Evolutionary conservation across 192 early-diverging fungal species (phyloP), one percentile per base, ranked within the genome.

Genomic region (Geranomyces variabilis): DNA sequence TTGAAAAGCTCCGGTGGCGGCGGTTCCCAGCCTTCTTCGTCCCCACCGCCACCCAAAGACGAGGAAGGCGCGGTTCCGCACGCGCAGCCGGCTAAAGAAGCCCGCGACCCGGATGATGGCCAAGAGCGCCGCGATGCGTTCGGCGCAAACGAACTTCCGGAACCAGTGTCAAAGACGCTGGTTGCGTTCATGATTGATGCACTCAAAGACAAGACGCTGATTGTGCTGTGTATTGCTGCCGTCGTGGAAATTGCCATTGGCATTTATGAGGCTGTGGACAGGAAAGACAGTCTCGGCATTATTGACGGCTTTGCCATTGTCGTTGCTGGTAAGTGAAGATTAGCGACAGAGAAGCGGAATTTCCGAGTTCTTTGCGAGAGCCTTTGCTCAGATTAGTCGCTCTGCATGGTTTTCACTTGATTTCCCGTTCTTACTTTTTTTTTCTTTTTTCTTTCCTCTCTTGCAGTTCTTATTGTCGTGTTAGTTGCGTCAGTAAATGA

Each of bases 401-500:
- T 70, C 44, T 24, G 90, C 90, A 3, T 92, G 93, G 30, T 69
- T 89, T 17, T 30, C 12, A 67, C 43, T 17, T 8, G 13, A 12
- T 41, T 41, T 41, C 58, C 4, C 58, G 4, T 60, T 33, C 58
- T 31, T 26, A 28, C 28, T 19, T 31, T 31, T 29, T 60, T 60
- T 33, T 33, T 60, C 28, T 60, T 9, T 9, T 60, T 60, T 60
- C 28, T 33, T 17, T 60, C 7, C 28, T 17, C 17, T 19, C 17
- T 30, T 21, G 84, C 90, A 48, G 96, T 98, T 36, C 70, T 92
- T 19, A 90, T 94, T 13, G 95, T 98, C 30, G 92, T 96, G 57
- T 83, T 96, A 65, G 93, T 94, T 60, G 92, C 92, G 56, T 89
- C 93, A 46, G 87, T 94, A 69, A 96, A 96, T 77, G 84, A 87